phyloP scores from a whole-genome alignment of 495 filamentous ascomycete genomes.

The Penicillium tannophilum region DNA sequence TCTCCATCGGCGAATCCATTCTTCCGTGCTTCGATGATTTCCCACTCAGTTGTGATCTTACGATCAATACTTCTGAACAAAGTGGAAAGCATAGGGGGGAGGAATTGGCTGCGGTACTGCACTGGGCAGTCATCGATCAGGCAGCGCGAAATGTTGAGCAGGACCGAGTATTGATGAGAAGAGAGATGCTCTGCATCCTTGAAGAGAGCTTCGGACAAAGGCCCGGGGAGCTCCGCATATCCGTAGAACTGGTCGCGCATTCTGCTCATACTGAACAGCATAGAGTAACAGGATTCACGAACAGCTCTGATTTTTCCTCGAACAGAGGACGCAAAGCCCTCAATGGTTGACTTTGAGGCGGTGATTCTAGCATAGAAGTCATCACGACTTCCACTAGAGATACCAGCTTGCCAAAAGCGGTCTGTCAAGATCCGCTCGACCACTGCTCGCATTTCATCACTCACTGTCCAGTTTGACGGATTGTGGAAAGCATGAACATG shows the following conservation, averaged over 20 bases:
- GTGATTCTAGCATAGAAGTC: constrained; percentile 93
- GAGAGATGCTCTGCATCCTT: constrained; percentile 82
- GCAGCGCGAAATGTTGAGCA: constrained; percentile 82
- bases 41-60: constrained; percentile 88
- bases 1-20: constrained; percentile 65
- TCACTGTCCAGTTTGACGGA: constrained; percentile 80
- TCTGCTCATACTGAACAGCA: constrained; percentile 89
- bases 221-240: constrained; percentile 77
- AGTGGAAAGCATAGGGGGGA: constrained; percentile 80
- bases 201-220: constrained; percentile 82
- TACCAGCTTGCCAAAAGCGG: constrained; percentile 98
- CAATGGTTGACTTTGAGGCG: constrained; percentile 82
- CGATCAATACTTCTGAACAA: constrained; percentile 84
- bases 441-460: constrained; percentile 73
- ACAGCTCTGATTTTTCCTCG: constrained; percentile 85
- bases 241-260: constrained; percentile 89
- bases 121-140: constrained; percentile 90
- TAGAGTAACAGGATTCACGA: constrained; percentile 88
- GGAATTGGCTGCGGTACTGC: constrained; percentile 72
- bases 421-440: constrained; percentile 86
- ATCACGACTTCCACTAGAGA: constrained; percentile 90
- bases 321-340: constrained; percentile 92
- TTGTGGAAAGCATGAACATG: constrained; percentile 95
- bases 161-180: constrained; percentile 86
- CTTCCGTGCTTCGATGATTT: constrained; percentile 62